Evolutionary conservation across 169 alveolate genomes (phyloP).

Genomic region (Cryptosporidium viatorum): DNA sequence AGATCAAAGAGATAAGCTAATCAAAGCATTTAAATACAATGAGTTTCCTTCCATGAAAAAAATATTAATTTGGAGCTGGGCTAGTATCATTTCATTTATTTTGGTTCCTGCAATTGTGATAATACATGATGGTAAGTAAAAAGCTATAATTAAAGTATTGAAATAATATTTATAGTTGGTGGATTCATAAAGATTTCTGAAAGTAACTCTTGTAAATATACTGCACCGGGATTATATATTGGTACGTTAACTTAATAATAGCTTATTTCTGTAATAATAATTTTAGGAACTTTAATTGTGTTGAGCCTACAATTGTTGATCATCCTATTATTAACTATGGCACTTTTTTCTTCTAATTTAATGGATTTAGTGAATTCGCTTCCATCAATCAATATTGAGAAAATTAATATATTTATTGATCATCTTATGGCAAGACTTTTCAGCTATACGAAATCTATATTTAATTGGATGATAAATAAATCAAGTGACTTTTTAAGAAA

Average conservation of each 20-base stretch:
- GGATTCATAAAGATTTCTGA: slow-evolving; percentile 61
- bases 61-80: slow-evolving; percentile 29
- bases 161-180: slow-evolving; percentile 15
- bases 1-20: slow-evolving; percentile 20
- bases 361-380: slow-evolving; percentile 56
- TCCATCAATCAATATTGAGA: slow-evolving; percentile 30
- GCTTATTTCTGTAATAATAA: not conserved
- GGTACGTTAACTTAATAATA: slow-evolving; percentile 23
- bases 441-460: not conserved
- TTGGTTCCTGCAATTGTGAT: slow-evolving; percentile 8
- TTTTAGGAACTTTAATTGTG: slow-evolving; percentile 45
- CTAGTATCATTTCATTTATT: slow-evolving; percentile 16
- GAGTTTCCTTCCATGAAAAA: slow-evolving; percentile 46
- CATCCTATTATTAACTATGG: slow-evolving; percentile 5
- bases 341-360: slow-evolving; percentile 42
- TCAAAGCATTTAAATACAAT: slow-evolving; percentile 47
- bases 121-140: slow-evolving; percentile 54
- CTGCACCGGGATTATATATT: slow-evolving; percentile 72
- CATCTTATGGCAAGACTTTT: not conserved
- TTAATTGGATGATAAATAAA: not conserved
- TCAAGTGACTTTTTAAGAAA: not conserved
- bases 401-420: not conserved
- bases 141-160: not conserved
- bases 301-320: slow-evolving; percentile 47
- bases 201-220: slow-evolving; percentile 58